Conservation (phyloP, 768 basidiomycete species). For the Roridomyces roridus region DNA sequence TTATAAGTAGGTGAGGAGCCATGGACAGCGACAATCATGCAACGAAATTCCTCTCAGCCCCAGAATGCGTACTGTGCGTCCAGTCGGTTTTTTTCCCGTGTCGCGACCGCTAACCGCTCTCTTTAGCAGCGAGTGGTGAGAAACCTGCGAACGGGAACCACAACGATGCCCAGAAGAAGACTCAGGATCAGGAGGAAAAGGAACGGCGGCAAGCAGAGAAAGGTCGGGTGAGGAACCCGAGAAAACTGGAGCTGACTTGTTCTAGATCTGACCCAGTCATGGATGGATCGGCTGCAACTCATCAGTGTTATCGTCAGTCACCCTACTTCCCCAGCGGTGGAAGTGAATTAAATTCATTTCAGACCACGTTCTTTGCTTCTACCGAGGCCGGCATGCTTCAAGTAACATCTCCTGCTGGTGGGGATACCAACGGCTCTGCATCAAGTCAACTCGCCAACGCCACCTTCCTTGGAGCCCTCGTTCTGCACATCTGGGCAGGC, state of each 20-base stretch:
- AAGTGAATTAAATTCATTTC: too few species aligned
- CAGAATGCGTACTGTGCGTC: too few species aligned
- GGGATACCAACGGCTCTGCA: slow-evolving; percentile 12
- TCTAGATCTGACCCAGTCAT: slow-evolving; percentile 56
- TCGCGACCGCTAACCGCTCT: too few species aligned
- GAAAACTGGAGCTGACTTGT: too few species aligned
- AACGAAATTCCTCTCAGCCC: too few species aligned
- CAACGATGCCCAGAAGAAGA: slow-evolving; percentile 26
- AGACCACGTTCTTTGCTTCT: slow-evolving; percentile 71
- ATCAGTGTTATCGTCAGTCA: slow-evolving; percentile 55
- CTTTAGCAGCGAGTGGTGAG: not conserved
- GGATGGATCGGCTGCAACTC: slow-evolving; percentile 68
- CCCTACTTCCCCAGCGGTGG: slow-evolving; percentile 1
- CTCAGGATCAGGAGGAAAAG: slow-evolving; percentile 54
- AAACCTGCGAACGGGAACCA: too few species aligned
- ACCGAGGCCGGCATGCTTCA: slow-evolving; percentile 60
- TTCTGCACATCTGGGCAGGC: slow-evolving; percentile 61
- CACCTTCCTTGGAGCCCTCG: slow-evolving; percentile 56
- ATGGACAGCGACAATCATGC: too few species aligned
- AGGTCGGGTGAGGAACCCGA: too few species aligned
- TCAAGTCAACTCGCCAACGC: slow-evolving; percentile 48
- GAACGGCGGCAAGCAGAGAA: slow-evolving; percentile 50
- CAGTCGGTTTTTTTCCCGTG: too few species aligned
- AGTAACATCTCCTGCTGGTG: slow-evolving; percentile 41
- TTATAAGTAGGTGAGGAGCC: too few species aligned